Base-by-base conservation (phyloP, 352 stramenopile species). In the Pythium utonaiense region DNA sequence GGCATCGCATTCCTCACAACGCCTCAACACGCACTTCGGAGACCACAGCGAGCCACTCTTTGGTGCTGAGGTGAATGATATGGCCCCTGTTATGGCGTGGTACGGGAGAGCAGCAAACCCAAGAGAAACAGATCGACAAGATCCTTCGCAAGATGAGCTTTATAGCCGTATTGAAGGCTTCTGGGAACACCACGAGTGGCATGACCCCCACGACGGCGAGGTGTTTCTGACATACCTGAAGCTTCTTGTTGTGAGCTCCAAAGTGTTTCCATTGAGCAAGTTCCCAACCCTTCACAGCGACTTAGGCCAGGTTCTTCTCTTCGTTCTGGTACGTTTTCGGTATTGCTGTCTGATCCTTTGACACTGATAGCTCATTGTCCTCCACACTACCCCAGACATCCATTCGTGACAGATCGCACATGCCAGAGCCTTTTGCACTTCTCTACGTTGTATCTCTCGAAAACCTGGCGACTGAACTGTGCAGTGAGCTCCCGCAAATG, bases 351-450 rank as follows among this genome's bases (percentile, higher is more conserved):
- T n/a, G n/a, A n/a, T n/a, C n/a, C n/a, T n/a, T n/a, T n/a, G n/a
- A n/a, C n/a, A n/a, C n/a, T n/a, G n/a, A n/a, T n/a, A n/a, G 25
- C 21, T 27, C 25, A 30, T 27, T 58, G 3, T 27, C n/a, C n/a
- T n/a, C n/a, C n/a, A n/a, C n/a, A n/a, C n/a, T n/a, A n/a, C n/a
- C n/a, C n/a, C n/a, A 64, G 57, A 25, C 3, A 36, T 64, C 58
- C 31, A 36, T 64, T 14, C 41, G 36, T 19, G 40, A 64, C 21
- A 13, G 57, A 36, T 31, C 24, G 3, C 45, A 58, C 24, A 48
- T 64, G 30, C 40, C 57, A 27, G 48, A 64, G 16, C 6, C 44
- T 8, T 48, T 58, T 53, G 49, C 58, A 6, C 22, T 64, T 33
- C 48, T 64, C 1, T 64, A 58, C 51, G 12, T 64, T 3, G 24